Evolutionary conservation across 2,329 filamentous ascomycete genomes (phyloP), one percentile per base, ranked within the genome.

Genomic region (Alternaria panax): DNA sequence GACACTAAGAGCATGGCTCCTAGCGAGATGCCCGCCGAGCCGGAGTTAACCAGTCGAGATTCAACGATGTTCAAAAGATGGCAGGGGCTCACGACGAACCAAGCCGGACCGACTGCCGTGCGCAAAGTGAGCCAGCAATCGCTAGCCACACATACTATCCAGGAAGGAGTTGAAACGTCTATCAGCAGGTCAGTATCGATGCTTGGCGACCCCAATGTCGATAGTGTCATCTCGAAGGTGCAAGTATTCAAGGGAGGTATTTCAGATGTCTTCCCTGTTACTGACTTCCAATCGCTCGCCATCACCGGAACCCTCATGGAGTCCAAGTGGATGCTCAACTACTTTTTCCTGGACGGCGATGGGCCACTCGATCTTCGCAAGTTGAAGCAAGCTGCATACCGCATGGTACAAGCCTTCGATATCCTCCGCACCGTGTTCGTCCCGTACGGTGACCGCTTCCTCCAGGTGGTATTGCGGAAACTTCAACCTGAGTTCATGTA

Each of bases 391-490:
- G 63, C 71, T 20, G 67, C 68, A 3, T 74, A 68, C 60, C 69
- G 71, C 8, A 68, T 75, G 27, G 73, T 75, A 4, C 71, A 75
- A 50, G 69, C 70, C 3, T 75, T 70, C 57, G 73, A 76, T 47
- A 76, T 78, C 40, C 57, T 78, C 3, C 70, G 75, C 9, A 78
- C 74, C 0, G 74, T 76, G 1, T 77, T 78, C 42, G 69, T 78
- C 7, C 70, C 72, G 4, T 72, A 76, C 32, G 70, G 69, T 11
- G 72, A 75, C 48, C 71, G 72, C 38, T 74, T 76, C 60, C 62
- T 76, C 3, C 74, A 76, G 47, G 74, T 76, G 2, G 73, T 76
- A 4, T 62, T 77, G 11, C 51, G 69, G 8, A 71, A 74, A 50
- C 64, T 74, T 18, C 68, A 71, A 51, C 73, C 72, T 1, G 74